Base-by-base conservation (phyloP, 371 early-diverging fungal species). In the Haplosporangium sp. region DNA sequence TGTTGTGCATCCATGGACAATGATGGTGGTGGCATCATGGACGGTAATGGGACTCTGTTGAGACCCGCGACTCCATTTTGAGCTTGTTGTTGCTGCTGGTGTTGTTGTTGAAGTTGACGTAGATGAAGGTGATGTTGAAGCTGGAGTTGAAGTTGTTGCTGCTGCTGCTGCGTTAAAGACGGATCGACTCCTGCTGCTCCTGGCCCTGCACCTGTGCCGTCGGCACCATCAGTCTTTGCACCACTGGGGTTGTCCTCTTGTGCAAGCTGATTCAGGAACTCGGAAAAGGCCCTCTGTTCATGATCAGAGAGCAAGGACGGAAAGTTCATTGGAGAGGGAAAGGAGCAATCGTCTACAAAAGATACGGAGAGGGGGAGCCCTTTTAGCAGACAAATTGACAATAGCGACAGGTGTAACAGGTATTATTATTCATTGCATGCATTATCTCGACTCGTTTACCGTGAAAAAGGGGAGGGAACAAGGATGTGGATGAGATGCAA, bases 51-150 rank as follows among this genome's bases (percentile, higher is more conserved):
- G 2, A 65, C 50, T 16, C 65, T 37, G n/a, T 57, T 42, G 3
- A 58, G 43, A 6, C 50, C 47, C 12, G 58, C n/a, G 16, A 52
- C 51, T 16, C 40, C 54, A n/a, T 45, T 54, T 23, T 48, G 58
- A 8, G 18, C 59, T 21, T 66, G 67, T 23, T 74, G 68, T 36
- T 63, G 70, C n/a, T 69, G 75, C 12, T 74, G 77, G 37, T 76
- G 77, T 29, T 76, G 77, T 21, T 70, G 67, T 53, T 69, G 81
- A 47, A 58, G 68, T 64, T 64, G 80, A 42, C 55, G 82, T 67
- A 60, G 80, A 59, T 79, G 84, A 47, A 77, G 79, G 73, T 69
- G 82, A 62, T 60, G 83, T 60, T 69, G 79, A 38, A 70, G 73
- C 65, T 77, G 84, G 48, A 66, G 60, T 48, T 61, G 70, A 58